Percentiles rank a stretch among this genome's conserved stretches.
Evolutionary conservation across 2,329 filamentous ascomycete genomes (phyloP).

Genomic region (Paraphoma sp.): DNA sequence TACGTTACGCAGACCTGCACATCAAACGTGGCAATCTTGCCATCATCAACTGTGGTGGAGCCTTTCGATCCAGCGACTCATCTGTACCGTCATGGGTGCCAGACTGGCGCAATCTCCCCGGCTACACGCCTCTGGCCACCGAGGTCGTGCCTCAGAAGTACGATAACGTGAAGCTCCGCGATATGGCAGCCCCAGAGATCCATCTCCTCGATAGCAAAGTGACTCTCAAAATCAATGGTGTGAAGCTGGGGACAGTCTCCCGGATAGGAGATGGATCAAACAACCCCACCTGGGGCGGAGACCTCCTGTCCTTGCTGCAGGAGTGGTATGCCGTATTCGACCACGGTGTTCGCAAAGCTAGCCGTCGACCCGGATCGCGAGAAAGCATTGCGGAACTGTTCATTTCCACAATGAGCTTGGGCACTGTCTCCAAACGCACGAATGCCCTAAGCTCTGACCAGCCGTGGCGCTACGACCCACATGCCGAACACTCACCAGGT

Average conservation of each 20-base stretch:
- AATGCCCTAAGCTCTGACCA: background rate
- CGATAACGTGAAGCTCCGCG: background rate
- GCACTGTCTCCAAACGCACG: background rate
- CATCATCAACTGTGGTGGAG: slow-evolving; percentile 2
- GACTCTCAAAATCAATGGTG: background rate
- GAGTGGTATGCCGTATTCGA: slow-evolving; percentile 1
- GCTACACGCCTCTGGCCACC: slow-evolving; percentile 1
- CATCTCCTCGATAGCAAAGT: background rate
- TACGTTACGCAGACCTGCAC: background rate
- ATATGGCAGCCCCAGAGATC: background rate
- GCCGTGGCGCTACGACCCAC: background rate
- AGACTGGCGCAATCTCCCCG: background rate
- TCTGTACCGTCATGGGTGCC: slow-evolving; percentile 4
- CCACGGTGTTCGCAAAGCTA: background rate
- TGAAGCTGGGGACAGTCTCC: background rate
- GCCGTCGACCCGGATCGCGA: background rate
- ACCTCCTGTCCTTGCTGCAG: background rate
- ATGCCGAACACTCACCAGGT: background rate
- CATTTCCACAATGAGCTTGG: background rate
- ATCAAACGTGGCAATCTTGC: background rate
- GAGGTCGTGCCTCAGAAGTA: background rate
- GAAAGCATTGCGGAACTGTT: background rate
- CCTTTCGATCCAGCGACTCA: background rate
- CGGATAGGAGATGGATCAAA: background rate
- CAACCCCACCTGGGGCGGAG: background rate